A percentile compares a stretch with the other conserved stretches of the same genome.
These are phyloP conservation scores for Pythium biforme DNA, from an alignment of 352 stramenopile species.

Conservation along the genomic window DNA sequence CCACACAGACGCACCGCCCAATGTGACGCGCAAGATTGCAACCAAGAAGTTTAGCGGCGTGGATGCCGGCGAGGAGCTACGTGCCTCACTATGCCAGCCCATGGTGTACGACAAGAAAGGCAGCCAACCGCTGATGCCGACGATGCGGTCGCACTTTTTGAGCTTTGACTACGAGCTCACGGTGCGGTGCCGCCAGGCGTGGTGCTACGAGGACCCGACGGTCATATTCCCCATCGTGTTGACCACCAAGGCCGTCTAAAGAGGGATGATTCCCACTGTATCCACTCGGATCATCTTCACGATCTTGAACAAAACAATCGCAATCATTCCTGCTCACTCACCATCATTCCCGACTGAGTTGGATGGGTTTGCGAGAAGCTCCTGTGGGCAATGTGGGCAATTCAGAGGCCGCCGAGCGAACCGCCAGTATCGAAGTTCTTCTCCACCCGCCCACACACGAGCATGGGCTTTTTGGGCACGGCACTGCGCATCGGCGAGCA, in stretches of 20 bases:
- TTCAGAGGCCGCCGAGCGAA: too few relatives aligned
- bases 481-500: slow-evolving; percentile 3
- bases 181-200: slow-evolving; percentile 7
- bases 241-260: slow-evolving; percentile 7
- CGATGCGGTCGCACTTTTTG: slow-evolving; percentile 11
- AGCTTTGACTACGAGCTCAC: slow-evolving; percentile 6
- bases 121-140: slow-evolving; percentile 3
- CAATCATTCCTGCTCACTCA: too few relatives aligned
- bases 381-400: too few relatives aligned
- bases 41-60: not conserved
- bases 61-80: not conserved
- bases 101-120: slow-evolving; percentile 1
- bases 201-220: slow-evolving; percentile 12
- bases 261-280: not conserved
- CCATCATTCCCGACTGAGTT: too few relatives aligned
- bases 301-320: too few relatives aligned
- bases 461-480: slow-evolving; percentile 5
- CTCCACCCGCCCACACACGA: not conserved
- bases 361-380: too few relatives aligned
- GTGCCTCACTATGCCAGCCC: not conserved
- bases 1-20: not conserved
- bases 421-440: too few relatives aligned
- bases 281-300: too few relatives aligned
- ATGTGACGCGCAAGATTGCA: not conserved
- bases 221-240: slow-evolving; percentile 7